Base-by-base conservation (phyloP, 2,329 filamentous ascomycete genomes). In the Mollisia scopiformis region DNA sequence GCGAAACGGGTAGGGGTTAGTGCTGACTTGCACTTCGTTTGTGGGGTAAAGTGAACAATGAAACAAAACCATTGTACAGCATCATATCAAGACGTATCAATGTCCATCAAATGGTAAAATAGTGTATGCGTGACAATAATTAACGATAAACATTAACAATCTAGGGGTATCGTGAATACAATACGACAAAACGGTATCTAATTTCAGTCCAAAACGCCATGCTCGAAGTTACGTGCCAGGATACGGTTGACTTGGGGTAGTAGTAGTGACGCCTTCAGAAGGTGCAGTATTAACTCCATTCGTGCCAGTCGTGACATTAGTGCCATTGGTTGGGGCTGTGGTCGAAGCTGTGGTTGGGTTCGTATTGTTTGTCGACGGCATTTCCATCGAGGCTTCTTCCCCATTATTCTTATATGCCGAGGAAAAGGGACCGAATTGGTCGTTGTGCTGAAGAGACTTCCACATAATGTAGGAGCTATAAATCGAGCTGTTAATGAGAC, bases 391-490 rank as follows among this genome's bases (percentile, higher is more conserved):
- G 37, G 47, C 55, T 53, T 64, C 64, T 57, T 64, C 61, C 19
- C 58, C 59, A 50, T 67, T 62, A 4, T 47, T 59, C 59, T 60
- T 47, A 47, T 62, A 63, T 16, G 57, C 57, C 2, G 66, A 58
- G 8, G 72, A 68, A 14, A 66, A 68, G 1, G 71, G 71, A 13
- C 72, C 74, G 43, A 67, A 64, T 30, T 57, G 19, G 11, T 75
- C 73, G 41, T 77, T 70, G 31, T 77, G 74, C 0, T 68, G 62
- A 19, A 75, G 68, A 0, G 73, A 76, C 56, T 66, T 69, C 59
- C 72, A 75, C 53, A 77, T 71, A 23, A 76, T 70, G 62, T 71
- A 73, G 25, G 71, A 67, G 61, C 75, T 75, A 28, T 13, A 49
- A 19, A 19, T 21, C 23, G 10, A 43, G n/a, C 6, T 16, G 25